Evolutionary conservation across 768 basidiomycete genomes (phyloP), one percentile per base, ranked within the genome.

Genomic region (Pleurotus ostreatus): DNA sequence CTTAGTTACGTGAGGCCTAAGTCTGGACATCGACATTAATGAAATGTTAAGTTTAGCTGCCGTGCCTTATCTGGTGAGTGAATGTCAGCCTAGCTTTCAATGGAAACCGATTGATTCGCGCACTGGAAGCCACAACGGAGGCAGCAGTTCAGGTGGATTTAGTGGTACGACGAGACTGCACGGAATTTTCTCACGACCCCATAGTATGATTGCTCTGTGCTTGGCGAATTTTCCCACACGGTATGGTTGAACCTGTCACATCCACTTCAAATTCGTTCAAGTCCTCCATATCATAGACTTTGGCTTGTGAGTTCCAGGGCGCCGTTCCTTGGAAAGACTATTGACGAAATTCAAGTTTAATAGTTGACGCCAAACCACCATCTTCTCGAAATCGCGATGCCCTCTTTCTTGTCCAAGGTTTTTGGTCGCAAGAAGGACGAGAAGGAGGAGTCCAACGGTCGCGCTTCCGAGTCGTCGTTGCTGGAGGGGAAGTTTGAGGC

Each of bases 401-500:
- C 86, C 69, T 85, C 85, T 59, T 88, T 90, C 75, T 70, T 90
- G 65, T 82, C 85, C 70, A 90, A 87, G 66, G 84, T 90, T 62
- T 85, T 89, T 63, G 84, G 84, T 71, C 82, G 88, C 71, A 89
- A 82, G 73, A 87, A 80, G 71, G 85, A 85, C 62, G 81, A 80
- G 58, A 78, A 77, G 62, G 73, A 77, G 30, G 66, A 70, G 20
- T 61, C 71, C 40, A 66, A 63, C 25, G 68, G 67, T n/a, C 70
- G 72, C 39, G 64, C 65, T 26, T 73, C 75, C 9, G 74, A 75
- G 53, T 65, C 69, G 18, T 75, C 81, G 12, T 71, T 88, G 51
- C 77, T 91, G 2, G 88, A 86, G 55, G 89, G 87, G 56, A 88
- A 84, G 67, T 90, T 88, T 63, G 88, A 89, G 67, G 81, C 83